Conservation (phyloP, 2,329 filamentous ascomycete species). For the Colletotrichum brevisporum region DNA sequence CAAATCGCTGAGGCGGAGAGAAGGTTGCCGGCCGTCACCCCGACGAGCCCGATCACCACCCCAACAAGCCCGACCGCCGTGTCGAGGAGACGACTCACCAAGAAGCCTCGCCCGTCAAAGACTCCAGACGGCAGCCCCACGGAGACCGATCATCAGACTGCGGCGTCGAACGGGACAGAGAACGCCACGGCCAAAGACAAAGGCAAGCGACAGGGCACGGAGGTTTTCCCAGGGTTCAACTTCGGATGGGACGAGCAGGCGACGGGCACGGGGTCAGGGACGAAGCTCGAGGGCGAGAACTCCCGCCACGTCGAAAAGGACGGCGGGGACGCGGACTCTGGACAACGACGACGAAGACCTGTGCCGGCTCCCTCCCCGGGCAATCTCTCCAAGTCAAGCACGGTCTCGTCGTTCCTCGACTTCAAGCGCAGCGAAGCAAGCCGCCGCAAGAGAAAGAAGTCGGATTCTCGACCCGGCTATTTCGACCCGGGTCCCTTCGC, state of each 20-base stretch:
- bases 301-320: not conserved
- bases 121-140: too few relatives aligned
- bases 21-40: constrained; percentile 10
- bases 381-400: not conserved
- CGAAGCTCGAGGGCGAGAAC: not conserved
- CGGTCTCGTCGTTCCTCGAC: constrained; percentile 11
- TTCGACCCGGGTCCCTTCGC: constrained; percentile 26
- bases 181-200: not conserved
- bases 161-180: too few relatives aligned
- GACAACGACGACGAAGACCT: not conserved
- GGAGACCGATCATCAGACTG: too few relatives aligned
- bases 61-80: not conserved
- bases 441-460: constrained; percentile 14
- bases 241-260: not conserved
- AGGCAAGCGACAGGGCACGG: not conserved
- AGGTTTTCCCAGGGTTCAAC: constrained; percentile 6
- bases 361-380: not conserved
- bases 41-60: not conserved
- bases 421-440: constrained; percentile 13
- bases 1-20: constrained; percentile 21
- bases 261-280: too few relatives aligned
- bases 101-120: too few relatives aligned
- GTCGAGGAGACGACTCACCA: too few relatives aligned
- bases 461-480: constrained; percentile 34
- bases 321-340: not conserved